phyloP scores from a whole-genome alignment of 257 asterid genomes.

The Schizonepeta tenuifolia region DNA sequence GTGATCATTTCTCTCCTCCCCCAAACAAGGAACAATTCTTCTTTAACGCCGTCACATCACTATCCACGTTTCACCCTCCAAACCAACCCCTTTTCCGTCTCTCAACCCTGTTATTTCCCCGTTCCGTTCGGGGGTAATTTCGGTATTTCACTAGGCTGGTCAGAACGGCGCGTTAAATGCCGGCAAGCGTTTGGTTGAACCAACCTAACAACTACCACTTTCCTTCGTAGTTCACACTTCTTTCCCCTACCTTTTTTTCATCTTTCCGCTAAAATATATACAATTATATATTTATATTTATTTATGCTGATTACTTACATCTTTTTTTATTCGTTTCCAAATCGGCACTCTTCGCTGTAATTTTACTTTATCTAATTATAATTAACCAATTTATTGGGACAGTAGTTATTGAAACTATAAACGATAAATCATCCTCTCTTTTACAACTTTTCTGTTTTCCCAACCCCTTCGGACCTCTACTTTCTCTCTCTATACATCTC shows the following conservation, averaged over 20 bases:
- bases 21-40: not conserved
- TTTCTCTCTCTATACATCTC: conserved; percentile 12
- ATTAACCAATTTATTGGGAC: not conserved
- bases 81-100: not conserved
- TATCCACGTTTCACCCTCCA: not conserved
- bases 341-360: conserved; percentile 16
- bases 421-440: not conserved
- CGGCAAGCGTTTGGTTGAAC: conserved; percentile 38
- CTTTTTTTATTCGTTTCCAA: conserved; percentile 28
- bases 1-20: not conserved
- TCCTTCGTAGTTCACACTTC: conserved; percentile 37
- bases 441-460: conserved; percentile 27
- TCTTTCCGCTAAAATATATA: not conserved
- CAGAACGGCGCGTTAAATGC: conserved; percentile 38
- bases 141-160: not conserved
- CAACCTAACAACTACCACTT: conserved; percentile 38
- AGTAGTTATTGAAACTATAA: conserved; percentile 15
- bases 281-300: no score
- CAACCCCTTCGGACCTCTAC: not conserved
- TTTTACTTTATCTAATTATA: not conserved
- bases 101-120: not conserved
- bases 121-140: conserved; percentile 8
- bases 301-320: no score
- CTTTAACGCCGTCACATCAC: conserved; percentile 22
- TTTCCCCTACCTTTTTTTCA: not conserved